phyloP scores from a whole-genome alignment of 805 yeast species.

The Lipomyces anomalus region DNA sequence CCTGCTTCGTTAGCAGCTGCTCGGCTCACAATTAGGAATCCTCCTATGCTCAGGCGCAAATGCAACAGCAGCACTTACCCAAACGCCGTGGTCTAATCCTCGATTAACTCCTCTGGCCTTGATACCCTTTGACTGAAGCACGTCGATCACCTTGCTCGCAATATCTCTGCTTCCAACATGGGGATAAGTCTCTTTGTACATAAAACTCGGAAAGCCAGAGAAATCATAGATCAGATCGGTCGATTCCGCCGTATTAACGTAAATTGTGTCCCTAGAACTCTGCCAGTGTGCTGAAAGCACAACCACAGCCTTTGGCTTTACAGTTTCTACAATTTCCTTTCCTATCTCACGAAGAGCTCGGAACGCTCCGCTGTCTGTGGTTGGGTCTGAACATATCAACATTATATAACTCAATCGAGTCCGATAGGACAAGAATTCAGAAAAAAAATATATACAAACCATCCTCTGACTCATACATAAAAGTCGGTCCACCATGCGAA shows the following conservation, averaged over 20 bases:
- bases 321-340: slow-evolving; percentile 38
- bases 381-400: too few species aligned
- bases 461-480: slow-evolving; percentile 49
- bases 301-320: slow-evolving; percentile 61
- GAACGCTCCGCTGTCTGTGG: slow-evolving; percentile 50
- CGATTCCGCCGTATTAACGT: slow-evolving; percentile 34
- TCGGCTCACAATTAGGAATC: too few species aligned
- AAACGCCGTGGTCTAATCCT: slow-evolving; percentile 77
- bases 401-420: too few species aligned
- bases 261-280: slow-evolving; percentile 18
- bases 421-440: too few species aligned
- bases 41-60: slow-evolving; percentile 9
- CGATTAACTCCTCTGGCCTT: slow-evolving; percentile 42
- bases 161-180: slow-evolving; percentile 41
- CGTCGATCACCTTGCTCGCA: slow-evolving; percentile 42
- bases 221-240: slow-evolving; percentile 68
- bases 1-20: too few species aligned
- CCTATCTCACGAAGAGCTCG: slow-evolving; percentile 48
- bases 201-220: slow-evolving; percentile 60
- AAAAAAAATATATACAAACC: too few species aligned
- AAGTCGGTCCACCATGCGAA: slow-evolving; percentile 83
- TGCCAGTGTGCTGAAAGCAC: slow-evolving; percentile 80
- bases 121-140: slow-evolving; percentile 42
- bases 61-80: slow-evolving; percentile 47
- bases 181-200: slow-evolving; percentile 60